Base-by-base conservation (phyloP, 179 eudicot species). In the Beta corolliflora region DNA sequence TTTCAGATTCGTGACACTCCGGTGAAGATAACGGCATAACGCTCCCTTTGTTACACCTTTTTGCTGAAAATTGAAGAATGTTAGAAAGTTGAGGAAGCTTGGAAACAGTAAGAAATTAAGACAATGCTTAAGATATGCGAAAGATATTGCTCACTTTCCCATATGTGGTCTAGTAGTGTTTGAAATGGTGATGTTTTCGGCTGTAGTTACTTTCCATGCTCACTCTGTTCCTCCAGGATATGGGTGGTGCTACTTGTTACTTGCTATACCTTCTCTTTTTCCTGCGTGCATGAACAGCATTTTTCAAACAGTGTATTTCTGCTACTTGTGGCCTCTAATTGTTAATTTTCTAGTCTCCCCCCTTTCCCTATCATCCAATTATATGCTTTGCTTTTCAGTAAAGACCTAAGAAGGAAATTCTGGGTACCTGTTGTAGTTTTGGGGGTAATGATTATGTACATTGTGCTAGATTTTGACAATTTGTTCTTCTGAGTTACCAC, bases 381-480 rank as follows among this genome's bases (percentile, higher is more conserved):
- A 16, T 36, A 16, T 41, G 53, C 44, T 41, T 16, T 25, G 68
- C 9, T 50, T 36, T 66, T 66, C 41, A 41, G 72, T 31, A 68
- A 7, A 15, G 72, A 15, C 9, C 50, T 14, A 15, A 36, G 48
- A 31, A 68, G 25, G 10, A 6, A 1, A 36, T 36, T 68, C 1
- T 19, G 7, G 29, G 74, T 11, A 16, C 12, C 9, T 73, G 50
- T 29, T 6, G 19, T 31, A 36, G 53, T 9, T 12, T 31, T 18
- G 9, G 29, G 77, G 23, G 21, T 75, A 23, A 48, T 56, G 23
- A 50, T 36, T 56, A 16, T 75, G 29, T 31, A 31, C 15, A 16
- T 16, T 74, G 63, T 74, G 48, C 65, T 74, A n/a, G 75, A 50
- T 73, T n/a, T 23, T 53, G n/a, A 55, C 52, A 13, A 5, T 61